Evolutionary conservation across 2,329 filamentous ascomycete genomes (phyloP), one percentile per base, ranked within the genome.

Genomic region (Anisogramma anomala): DNA sequence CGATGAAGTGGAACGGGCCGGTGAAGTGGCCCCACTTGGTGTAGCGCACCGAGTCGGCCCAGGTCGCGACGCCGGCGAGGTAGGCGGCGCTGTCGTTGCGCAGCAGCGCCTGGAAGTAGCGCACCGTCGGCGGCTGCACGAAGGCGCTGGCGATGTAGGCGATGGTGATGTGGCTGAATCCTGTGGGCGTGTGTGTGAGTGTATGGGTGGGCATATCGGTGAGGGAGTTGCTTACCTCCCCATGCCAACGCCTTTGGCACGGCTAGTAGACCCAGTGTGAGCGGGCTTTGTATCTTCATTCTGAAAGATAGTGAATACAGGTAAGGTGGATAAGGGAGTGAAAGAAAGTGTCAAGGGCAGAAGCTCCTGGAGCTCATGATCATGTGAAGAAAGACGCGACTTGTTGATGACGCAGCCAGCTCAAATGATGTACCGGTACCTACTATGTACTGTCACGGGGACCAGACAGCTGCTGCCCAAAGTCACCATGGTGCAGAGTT

Each of bases 11-110:
- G 57, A 79, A 79, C 25, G 68, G 69, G 48, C 67, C 72, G 7
- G 71, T 75, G 58, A 75, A 82, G 27, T 66, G 65, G 11, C 74
- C 77, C 63, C 72, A 77, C 56, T 69, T 67, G 6, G 73, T 79
- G 60, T 82, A 81, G 18, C 77, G 68, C 56, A 78, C 67, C 28
- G 68, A 76, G 60, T 82, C 78, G 22, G 78, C 77, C 79, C 79
- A 82, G 8, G 74, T 74, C 3, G 79, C 77, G 3, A 81, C 69
- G 42, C 67, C 67, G 35, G 77, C 76, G 19, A 82, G 66, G 53
- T 79, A 80, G 51, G 75, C 68, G 41, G 62, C 58, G 2, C 69
- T 69, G 26, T 68, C 55, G 55, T 71, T 73, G 48, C 66, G 59
- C 31, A 82, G 65, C 37, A 82, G 62, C 4, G 60, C 54, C 53